Evolutionary conservation across 2,329 filamentous ascomycete species (phyloP), one percentile per base, ranked within the genome.

Genomic region (Chalaropsis ovoidea): DNA sequence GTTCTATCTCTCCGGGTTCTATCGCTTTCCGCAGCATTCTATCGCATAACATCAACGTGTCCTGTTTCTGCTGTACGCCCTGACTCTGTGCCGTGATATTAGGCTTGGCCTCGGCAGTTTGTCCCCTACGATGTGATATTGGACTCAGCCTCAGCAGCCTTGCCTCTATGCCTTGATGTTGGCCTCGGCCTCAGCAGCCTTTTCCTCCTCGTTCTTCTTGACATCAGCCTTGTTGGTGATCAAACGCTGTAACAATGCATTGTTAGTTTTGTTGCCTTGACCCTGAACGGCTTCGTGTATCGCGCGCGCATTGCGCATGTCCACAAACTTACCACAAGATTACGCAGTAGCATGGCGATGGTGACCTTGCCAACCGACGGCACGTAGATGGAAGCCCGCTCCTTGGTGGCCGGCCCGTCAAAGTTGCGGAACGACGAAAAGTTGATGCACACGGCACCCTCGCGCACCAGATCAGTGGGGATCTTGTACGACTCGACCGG

Each of bases 361-460:
- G 94, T 99, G 61, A 97, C 93, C 79, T 97, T 99, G 71, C 94
- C 94, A 70, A 96, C 95, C 0, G 93, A 94, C 1, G 94, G 94
- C 19, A 97, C 92, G 72, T 96, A 99, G 72, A 99, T 95, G 4
- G 90, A 91, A 1, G 94, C 94, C 79, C 92, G 95, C 75, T 96
- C 89, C 78, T 96, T 97, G 70, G 97, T 86, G 61, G 89, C 88
- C 0, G 88, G 86, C 0, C 81, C 82, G 68, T 87, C 86, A 76
- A 97, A 97, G 77, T 99, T 97, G 79, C 92, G 90, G 76, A 89
- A 90, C 63, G 90, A 96, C 7, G 91, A 95, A 75, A 99, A 97
- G 77, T 99, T 99, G 78, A 99, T 92, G 80, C 94, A 99, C n/a
- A 96, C 90, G 39, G 90, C 92, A 61, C 94, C 94, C 66, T 96